phyloP scores from a whole-genome alignment of 257 asterid species.

The Prunella vulgaris region DNA sequence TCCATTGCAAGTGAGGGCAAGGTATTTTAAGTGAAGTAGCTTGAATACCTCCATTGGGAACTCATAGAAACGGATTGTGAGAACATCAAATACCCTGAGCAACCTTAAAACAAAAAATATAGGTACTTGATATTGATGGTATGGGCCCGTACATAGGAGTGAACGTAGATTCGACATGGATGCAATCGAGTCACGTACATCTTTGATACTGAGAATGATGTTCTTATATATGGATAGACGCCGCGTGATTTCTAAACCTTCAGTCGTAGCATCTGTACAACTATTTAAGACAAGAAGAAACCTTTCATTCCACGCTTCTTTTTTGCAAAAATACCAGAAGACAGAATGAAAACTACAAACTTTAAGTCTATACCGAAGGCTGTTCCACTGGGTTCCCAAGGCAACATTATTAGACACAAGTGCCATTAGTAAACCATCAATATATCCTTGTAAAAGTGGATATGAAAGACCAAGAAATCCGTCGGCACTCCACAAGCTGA shows the following conservation, averaged over 20 bases:
- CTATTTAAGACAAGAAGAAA: neutral
- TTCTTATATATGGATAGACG: neutral
- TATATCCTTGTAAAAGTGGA: neutral
- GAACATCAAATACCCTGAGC: conserved; percentile 12
- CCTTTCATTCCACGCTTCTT: neutral
- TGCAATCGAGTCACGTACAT: neutral
- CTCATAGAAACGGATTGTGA: neutral
- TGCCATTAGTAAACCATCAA: neutral
- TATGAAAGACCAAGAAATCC: conserved; percentile 6
- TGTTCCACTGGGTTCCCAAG: neutral
- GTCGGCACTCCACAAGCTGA: neutral
- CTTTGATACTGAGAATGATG: neutral
- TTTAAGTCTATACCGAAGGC: neutral
- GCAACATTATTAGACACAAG: neutral
- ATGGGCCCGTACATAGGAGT: neutral
- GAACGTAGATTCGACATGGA: neutral
- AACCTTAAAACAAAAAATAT: neutral
- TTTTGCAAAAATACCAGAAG: neutral
- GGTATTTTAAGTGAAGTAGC: neutral
- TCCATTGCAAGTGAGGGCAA: neutral
- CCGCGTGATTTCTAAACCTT: neutral
- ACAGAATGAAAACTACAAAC: conserved; percentile 5
- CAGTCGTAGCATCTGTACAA: neutral
- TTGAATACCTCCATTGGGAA: neutral
- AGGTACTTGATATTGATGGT: neutral